Evolutionary conservation across 108 stramenopile genomes (phyloP).

Genomic region (Hondaea fermentalgiana): DNA sequence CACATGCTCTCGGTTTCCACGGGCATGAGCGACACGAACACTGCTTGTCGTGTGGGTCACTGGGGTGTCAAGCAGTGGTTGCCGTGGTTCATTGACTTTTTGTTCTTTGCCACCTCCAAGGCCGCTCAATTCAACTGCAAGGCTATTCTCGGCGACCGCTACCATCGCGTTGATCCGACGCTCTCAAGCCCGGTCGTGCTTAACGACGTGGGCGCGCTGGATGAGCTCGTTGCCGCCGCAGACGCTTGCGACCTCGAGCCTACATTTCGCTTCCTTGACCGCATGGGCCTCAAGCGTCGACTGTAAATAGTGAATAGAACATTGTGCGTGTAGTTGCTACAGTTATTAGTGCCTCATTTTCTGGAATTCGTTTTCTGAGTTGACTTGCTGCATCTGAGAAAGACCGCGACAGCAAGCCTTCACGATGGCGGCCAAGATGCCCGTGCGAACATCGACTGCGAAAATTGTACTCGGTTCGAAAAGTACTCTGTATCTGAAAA

Average conservation of each 20-base stretch:
- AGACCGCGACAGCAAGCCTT: too few relatives aligned
- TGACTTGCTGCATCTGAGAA: too few relatives aligned
- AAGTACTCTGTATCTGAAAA: too few relatives aligned
- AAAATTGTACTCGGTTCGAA: too few relatives aligned
- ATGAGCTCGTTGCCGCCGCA: background rate
- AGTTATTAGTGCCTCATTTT: too few relatives aligned
- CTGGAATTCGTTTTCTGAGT: too few relatives aligned
- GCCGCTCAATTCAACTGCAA: background rate
- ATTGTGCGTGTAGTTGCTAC: too few relatives aligned
- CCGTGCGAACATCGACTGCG: too few relatives aligned
- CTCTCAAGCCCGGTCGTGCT: background rate
- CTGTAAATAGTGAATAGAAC: too few relatives aligned
- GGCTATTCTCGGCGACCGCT: background rate
- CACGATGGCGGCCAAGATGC: too few relatives aligned
- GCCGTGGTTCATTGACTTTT: constrained; percentile 1
- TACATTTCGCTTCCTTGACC: constrained; percentile 4
- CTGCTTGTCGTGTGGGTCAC: background rate
- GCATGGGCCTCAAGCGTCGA: background rate
- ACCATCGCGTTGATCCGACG: background rate
- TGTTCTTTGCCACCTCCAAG: background rate
- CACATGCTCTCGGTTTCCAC: constrained; percentile 6
- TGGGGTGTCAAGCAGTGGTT: constrained; percentile 22
- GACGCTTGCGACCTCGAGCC: background rate
- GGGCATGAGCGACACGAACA: background rate
- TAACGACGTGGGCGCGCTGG: background rate